Conservation (phyloP, 2,329 filamentous ascomycete species). For the Ploettnerulaceae sp. region DNA sequence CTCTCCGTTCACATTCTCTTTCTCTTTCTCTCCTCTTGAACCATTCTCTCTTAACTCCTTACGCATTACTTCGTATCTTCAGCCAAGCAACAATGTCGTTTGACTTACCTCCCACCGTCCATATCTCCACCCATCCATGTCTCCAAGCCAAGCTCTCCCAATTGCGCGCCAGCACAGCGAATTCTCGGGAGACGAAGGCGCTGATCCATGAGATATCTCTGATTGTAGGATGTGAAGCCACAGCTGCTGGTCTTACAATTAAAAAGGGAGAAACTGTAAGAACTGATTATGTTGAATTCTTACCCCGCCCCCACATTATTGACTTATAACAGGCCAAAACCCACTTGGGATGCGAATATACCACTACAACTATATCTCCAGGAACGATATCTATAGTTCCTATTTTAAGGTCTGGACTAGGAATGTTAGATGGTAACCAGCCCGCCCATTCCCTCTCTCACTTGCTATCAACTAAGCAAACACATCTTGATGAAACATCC, state of each 20-base stretch:
- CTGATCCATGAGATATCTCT: slow-evolving; percentile 83
- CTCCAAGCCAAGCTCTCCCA: slow-evolving; percentile 84
- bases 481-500: too few species aligned
- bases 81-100: slow-evolving; percentile 25
- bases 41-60: background rate
- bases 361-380: slow-evolving; percentile 52
- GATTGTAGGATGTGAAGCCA: slow-evolving; percentile 77
- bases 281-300: background rate
- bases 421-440: slow-evolving; percentile 74
- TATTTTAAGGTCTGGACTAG: slow-evolving; percentile 86
- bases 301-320: slow-evolving; percentile 11
- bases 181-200: slow-evolving; percentile 69
- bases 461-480: background rate
- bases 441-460: background rate
- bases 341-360: slow-evolving; percentile 72
- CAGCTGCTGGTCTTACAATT: slow-evolving; percentile 57
- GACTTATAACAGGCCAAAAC: slow-evolving; percentile 60
- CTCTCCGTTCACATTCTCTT: slow-evolving; percentile 1
- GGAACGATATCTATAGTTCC: slow-evolving; percentile 77
- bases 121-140: slow-evolving; percentile 82
- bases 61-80: too few species aligned
- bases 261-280: slow-evolving; percentile 58
- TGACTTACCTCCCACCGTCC: slow-evolving; percentile 56
- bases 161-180: slow-evolving; percentile 68
- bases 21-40: background rate